Percentiles rank a stretch among this genome's conserved stretches.
Evolutionary conservation across 2,329 filamentous ascomycete species (phyloP).

Genomic region (Pseudocercospora cruenta): DNA sequence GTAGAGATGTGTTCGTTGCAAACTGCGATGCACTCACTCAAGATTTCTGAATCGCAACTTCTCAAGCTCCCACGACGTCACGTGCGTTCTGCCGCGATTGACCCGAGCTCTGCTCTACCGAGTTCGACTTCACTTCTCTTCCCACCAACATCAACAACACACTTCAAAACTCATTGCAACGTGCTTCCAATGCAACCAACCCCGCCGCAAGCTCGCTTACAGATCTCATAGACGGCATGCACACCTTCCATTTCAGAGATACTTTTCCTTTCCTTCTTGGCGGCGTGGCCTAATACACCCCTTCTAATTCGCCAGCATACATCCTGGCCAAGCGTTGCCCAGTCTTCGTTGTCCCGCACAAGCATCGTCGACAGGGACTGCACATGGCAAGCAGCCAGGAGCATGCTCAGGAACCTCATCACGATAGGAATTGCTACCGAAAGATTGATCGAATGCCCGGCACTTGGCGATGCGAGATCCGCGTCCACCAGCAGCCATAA

Average conservation of each 20-base stretch:
- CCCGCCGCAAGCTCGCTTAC: not conserved
- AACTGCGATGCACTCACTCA: not conserved
- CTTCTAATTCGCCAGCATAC: constrained; percentile 4
- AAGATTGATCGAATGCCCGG: not conserved
- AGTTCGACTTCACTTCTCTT: not conserved
- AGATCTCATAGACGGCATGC: not conserved
- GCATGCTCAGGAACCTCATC: constrained; percentile 16
- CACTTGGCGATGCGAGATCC: constrained; percentile 3
- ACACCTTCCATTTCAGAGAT: constrained; percentile 4
- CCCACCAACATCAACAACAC: not conserved
- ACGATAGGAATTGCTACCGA: constrained; percentile 11
- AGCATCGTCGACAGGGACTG: constrained; percentile 6
- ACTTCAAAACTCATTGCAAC: not conserved
- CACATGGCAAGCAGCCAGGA: constrained; percentile 12
- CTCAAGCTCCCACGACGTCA: not conserved
- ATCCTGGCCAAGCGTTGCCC: constrained; percentile 17
- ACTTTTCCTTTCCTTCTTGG: constrained; percentile 8
- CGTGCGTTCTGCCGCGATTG: not conserved
- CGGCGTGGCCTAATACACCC: constrained; percentile 13
- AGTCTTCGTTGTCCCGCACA: constrained; percentile 10
- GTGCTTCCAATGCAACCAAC: not conserved
- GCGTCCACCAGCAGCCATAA: constrained; percentile 1
- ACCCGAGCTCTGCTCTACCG: not conserved
- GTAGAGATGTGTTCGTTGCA: not conserved
- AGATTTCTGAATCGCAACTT: not conserved